Conservation (phyloP, 176 grass and related monocot genomes). For the Raddia guianensis region DNA sequence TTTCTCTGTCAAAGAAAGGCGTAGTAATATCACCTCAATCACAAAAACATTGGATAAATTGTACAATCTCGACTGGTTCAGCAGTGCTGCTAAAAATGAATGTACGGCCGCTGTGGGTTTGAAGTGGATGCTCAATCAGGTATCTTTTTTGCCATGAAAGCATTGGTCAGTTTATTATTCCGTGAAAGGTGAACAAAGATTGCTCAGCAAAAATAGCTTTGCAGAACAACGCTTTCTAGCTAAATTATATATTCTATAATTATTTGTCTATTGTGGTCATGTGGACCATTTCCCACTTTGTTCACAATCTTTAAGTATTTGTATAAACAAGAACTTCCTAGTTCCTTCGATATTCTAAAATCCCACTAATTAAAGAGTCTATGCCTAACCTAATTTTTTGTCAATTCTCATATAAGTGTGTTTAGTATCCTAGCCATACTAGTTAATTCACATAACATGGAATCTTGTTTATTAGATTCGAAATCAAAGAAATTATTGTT, state of each 20-base stretch:
- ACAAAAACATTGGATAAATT: constrained; percentile 67
- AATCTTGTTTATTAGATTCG: neutral
- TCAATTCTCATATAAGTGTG: neutral
- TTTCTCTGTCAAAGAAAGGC: constrained; percentile 82
- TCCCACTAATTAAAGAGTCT: neutral
- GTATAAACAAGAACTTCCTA: neutral
- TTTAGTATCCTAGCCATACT: no score
- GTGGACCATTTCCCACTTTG: neutral
- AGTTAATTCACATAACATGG: neutral
- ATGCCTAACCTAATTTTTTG: neutral
- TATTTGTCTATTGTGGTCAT: neutral
- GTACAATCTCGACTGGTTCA: constrained; percentile 97
- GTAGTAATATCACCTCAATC: constrained; percentile 69
- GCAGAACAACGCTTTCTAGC: neutral
- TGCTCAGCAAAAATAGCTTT: neutral
- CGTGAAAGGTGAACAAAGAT: neutral
- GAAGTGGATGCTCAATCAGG: constrained; percentile 99
- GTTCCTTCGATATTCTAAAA: neutral
- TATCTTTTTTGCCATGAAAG: neutral
- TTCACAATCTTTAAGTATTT: neutral
- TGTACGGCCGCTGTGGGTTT: constrained; percentile 82
- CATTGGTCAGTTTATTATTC: neutral
- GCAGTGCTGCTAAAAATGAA: constrained; percentile 96
- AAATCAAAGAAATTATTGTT: neutral
- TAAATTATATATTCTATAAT: neutral